Evolutionary conservation across 306 rosid species (phyloP).

Genomic region (Fragaria nilgerrensis): DNA sequence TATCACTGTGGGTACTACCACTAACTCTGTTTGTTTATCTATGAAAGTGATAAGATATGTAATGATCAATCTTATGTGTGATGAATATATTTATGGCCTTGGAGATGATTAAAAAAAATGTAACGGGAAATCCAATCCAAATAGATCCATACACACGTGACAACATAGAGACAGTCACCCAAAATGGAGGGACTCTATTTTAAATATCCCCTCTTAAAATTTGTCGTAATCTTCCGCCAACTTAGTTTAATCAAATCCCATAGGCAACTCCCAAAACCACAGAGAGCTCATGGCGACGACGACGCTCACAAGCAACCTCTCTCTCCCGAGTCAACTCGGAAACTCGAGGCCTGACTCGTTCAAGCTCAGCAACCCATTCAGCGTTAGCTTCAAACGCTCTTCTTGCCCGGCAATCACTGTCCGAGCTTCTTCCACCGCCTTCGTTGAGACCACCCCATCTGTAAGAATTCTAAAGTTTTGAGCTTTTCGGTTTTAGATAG

Average conservation of each 20-base stretch:
- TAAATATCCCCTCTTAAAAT: no score
- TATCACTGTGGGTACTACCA: no score
- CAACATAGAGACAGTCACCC: no score
- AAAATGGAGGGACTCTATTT: no score
- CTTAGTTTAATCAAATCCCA: not conserved
- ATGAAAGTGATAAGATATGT: no score
- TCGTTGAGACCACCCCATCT: slow-evolving; percentile 33
- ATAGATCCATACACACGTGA: no score
- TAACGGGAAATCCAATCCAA: no score
- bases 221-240: not conserved
- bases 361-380: slow-evolving; percentile 17
- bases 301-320: slow-evolving; percentile 18
- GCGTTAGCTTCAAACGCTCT: slow-evolving; percentile 21
- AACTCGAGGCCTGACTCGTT: slow-evolving; percentile 28
- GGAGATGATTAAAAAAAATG: no score
- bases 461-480: slow-evolving; percentile 7
- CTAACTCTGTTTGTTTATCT: no score
- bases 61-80: no score
- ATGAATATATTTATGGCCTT: no score
- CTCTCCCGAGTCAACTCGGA: slow-evolving; percentile 17
- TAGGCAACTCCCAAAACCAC: not conserved
- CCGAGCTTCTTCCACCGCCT: slow-evolving; percentile 46
- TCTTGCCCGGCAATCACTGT: slow-evolving; percentile 18
- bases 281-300: slow-evolving; percentile 38
- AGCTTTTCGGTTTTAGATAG: not conserved